Conservation (phyloP, 1,139 yeast genomes). For the Wickerhamomyces sp. region DNA sequence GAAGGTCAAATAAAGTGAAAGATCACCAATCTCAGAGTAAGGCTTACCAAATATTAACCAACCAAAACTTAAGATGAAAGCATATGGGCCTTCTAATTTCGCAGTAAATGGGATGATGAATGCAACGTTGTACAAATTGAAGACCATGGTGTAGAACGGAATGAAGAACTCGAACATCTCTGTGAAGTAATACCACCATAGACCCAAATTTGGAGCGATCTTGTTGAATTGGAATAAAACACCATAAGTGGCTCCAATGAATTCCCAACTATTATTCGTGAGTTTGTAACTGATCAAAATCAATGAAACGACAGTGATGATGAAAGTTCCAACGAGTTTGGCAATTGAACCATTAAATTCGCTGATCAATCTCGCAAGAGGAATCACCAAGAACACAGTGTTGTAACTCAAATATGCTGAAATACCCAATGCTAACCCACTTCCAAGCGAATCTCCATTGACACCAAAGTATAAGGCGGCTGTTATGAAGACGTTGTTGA, state of each 20-base stretch:
- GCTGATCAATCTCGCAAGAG: slow-evolving; percentile 37
- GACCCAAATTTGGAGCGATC: slow-evolving; percentile 68
- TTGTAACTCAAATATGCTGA: slow-evolving; percentile 64
- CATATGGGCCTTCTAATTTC: slow-evolving; percentile 71
- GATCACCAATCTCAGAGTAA: slow-evolving; percentile 85
- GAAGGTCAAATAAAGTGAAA: slow-evolving; percentile 62
- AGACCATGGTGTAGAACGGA: slow-evolving; percentile 76
- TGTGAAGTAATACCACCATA: slow-evolving; percentile 98
- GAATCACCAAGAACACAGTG: slow-evolving; percentile 52
- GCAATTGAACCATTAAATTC: slow-evolving; percentile 7
- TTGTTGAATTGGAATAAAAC: slow-evolving; percentile 58
- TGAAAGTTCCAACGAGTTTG: slow-evolving; percentile 6
- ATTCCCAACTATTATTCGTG: slow-evolving; percentile 43
- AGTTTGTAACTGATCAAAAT: slow-evolving; percentile 34
- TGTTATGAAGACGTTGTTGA: slow-evolving; percentile 54
- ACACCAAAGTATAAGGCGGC: slow-evolving; percentile 45
- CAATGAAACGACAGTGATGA: slow-evolving; percentile 29
- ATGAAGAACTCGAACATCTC: slow-evolving; percentile 91
- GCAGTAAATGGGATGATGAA: slow-evolving; percentile 73
- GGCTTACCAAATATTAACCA: slow-evolving; percentile 73
- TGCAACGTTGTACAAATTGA: slow-evolving; percentile 67
- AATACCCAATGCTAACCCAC: slow-evolving; percentile 52
- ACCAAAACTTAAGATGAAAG: slow-evolving; percentile 55
- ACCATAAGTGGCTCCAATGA: slow-evolving; percentile 58
- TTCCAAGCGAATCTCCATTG: slow-evolving; percentile 34